These are phyloP conservation scores for Annulohypoxylon maeteangense DNA, from an alignment of 495 filamentous ascomycete genomes.

Conservation along the genomic window DNA sequence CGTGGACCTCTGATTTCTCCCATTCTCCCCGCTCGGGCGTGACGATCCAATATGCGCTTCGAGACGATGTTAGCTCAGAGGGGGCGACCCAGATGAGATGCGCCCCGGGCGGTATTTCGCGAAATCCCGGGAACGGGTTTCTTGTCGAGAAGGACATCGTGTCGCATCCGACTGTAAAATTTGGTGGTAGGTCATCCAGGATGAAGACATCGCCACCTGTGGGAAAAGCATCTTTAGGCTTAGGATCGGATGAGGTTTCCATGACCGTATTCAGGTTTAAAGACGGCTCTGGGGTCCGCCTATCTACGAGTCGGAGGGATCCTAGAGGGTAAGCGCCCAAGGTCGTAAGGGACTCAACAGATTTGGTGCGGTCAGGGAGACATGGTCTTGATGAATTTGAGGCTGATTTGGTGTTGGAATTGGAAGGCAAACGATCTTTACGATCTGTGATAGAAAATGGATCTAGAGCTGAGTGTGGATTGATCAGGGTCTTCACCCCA, in stretches of 20 bases:
- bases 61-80: constrained; percentile 55
- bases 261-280: constrained; percentile 21
- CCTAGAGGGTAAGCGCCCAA: constrained; percentile 51
- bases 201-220: constrained; percentile 57
- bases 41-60: constrained; percentile 70
- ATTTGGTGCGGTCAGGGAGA: constrained; percentile 33
- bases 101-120: constrained; percentile 65
- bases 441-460: background rate
- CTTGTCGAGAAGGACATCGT: constrained; percentile 51
- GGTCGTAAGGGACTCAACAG: constrained; percentile 45
- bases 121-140: constrained; percentile 64
- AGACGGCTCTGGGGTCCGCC: background rate
- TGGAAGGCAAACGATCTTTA: background rate
- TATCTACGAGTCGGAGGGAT: constrained; percentile 49
- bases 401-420: background rate
- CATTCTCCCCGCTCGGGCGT: constrained; percentile 43
- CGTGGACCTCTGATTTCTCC: constrained; percentile 53
- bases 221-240: constrained; percentile 24
- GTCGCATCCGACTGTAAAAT: constrained; percentile 61
- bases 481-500: constrained; percentile 34
- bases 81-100: constrained; percentile 70
- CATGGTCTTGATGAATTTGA: constrained; percentile 1
- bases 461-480: constrained; percentile 34
- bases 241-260: constrained; percentile 15
- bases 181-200: constrained; percentile 52